A percentile compares a stretch with the other conserved stretches of the same genome.
These are phyloP conservation scores for Trapa incisa DNA, from an alignment of 345 rosid genomes.

Conservation along the genomic window DNA sequence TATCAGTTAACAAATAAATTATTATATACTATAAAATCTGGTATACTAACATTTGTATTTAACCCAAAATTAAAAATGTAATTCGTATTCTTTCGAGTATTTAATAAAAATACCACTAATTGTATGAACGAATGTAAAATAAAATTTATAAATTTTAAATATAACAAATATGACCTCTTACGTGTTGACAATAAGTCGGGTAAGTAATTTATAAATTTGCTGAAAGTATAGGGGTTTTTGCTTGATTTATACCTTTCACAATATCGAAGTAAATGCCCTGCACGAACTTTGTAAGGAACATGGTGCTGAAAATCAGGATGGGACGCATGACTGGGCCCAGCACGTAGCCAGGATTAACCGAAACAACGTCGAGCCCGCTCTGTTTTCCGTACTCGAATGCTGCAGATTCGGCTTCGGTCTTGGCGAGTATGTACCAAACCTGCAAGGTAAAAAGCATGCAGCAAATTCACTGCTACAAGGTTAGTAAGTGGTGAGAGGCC, in stretches of 20 bases:
- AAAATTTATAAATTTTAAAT: too few species aligned
- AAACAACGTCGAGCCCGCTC: constrained; percentile 41
- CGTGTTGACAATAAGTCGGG: background rate
- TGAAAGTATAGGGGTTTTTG: background rate
- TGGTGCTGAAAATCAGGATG: constrained; percentile 37
- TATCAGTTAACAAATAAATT: too few species aligned
- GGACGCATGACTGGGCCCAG: constrained; percentile 52
- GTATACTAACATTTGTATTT: too few species aligned
- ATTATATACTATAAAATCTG: too few species aligned
- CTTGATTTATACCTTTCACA: background rate
- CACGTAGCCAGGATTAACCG: constrained; percentile 41
- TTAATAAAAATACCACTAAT: too few species aligned
- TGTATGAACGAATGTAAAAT: too few species aligned
- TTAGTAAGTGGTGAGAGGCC: too few species aligned
- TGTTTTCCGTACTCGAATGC: constrained; percentile 46
- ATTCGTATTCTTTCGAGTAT: too few species aligned
- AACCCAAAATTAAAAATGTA: too few species aligned
- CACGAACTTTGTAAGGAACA: constrained; percentile 38
- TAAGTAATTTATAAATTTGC: background rate
- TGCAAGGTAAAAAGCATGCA: constrained; percentile 8
- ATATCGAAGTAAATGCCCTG: constrained; percentile 20
- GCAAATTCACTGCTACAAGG: background rate
- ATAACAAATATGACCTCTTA: too few species aligned
- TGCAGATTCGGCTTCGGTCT: constrained; percentile 53
- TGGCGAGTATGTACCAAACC: constrained; percentile 60